Base-by-base conservation (phyloP, 2,329 filamentous ascomycete species). In the Myotisia sp. region DNA sequence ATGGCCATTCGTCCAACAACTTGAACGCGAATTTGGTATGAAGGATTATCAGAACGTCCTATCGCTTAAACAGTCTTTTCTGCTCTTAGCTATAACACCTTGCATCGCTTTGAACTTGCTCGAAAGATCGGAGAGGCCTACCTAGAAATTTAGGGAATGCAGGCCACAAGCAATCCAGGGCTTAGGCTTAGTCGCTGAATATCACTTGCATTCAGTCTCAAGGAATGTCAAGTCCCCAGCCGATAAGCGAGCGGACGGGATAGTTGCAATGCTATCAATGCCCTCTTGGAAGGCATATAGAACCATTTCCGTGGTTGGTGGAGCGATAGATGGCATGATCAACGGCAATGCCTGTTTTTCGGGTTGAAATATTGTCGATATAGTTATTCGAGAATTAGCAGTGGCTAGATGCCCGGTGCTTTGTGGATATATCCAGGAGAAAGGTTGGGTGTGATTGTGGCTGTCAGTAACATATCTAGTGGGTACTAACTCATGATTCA, bases 181-280 rank as follows among this genome's bases (percentile, higher is more conserved):
- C 65, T 64, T 92, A 82, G 9, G 81, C 81, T 6, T 75, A 67
- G 52, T 93, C 85, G 56, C 93, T 93, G 79, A 13, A 92, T 63
- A 51, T 93, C 85, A 3, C 55, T 94, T 94, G 62, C 82, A 87
- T 53, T 94, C 85, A 2, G 84, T 82, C 54, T 92, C 84, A 30
- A 93, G 78, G 20, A 80, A 71, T 29, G 79, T 79, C 23, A 85
- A 84, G 38, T 87, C 75, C 27, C 74, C 70, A 32, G 29, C 21
- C 29, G 29, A 32, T 32, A 21, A 16, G 53, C 92, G 77, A 1
- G 85, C 86, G 53, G 93, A 92, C 6, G 82, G 56, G 40, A 93
- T 92, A 0, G 85, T 93, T 1, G 82, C 81, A 17, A 92, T 60
- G 5, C 84, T 74, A 6, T 82, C 84, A 40, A 80, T 78, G 33